These are phyloP conservation scores for Lactarius tabidus DNA, from an alignment of 768 basidiomycete species.

Conservation along the genomic window DNA sequence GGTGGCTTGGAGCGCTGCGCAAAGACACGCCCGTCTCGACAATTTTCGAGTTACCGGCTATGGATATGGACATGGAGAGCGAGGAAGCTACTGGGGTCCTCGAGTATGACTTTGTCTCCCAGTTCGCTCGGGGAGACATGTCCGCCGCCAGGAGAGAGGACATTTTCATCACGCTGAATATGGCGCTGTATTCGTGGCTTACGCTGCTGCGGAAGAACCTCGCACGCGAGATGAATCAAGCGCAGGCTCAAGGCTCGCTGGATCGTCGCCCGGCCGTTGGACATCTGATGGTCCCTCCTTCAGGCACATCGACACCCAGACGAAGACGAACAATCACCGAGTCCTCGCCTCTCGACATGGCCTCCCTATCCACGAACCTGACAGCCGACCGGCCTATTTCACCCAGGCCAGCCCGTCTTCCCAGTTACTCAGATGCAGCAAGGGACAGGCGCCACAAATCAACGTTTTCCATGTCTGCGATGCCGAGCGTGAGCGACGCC, in stretches of 20 bases:
- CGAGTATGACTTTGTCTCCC: conserved; percentile 68
- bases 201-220: conserved; percentile 72
- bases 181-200: conserved; percentile 78
- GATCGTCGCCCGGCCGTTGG: conserved; percentile 40
- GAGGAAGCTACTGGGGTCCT: conserved; percentile 52
- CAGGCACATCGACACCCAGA: conserved; percentile 28
- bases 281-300: conserved; percentile 26
- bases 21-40: conserved; percentile 63
- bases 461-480: conserved; percentile 12
- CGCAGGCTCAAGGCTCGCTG: conserved; percentile 56
- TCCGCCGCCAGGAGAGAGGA: conserved; percentile 54
- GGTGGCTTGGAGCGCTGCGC: conserved; percentile 60
- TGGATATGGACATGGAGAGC: conserved; percentile 78
- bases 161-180: conserved; percentile 83
- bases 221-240: conserved; percentile 73
- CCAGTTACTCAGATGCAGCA: neutral
- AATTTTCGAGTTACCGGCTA: conserved; percentile 76
- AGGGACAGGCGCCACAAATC: conserved; percentile 13
- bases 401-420: conserved; percentile 3
- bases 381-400: conserved; percentile 5
- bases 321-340: conserved; percentile 24
- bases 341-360: conserved; percentile 6
- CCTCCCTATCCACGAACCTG: neutral
- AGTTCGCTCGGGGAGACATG: conserved; percentile 53
- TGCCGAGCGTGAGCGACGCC: conserved; percentile 12